Evolutionary conservation across 768 basidiomycete genomes (phyloP), one percentile per base, ranked within the genome.

Genomic region (Russula sp.): DNA sequence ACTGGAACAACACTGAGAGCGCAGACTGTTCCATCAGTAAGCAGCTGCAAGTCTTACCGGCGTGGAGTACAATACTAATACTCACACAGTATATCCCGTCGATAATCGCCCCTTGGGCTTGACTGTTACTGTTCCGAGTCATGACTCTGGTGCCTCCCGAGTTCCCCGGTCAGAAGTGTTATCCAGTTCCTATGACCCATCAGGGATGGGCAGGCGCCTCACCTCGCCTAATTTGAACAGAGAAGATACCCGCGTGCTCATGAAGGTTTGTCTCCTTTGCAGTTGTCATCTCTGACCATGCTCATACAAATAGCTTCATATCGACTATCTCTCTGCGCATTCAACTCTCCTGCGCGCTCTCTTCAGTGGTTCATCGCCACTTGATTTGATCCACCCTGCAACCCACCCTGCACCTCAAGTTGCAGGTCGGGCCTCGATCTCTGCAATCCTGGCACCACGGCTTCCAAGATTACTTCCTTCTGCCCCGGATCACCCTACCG

Each of bases 301-400:
- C 11, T 29, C 25, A 53, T 35, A 45, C 51, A 29, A 29, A 29
- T 67, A 92, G 90, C 75, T 93, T 32, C 93, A 96, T 68, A 78
- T 82, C 65, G 88, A 90, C 70, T 91, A 87, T 69, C 81, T 96
- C 47, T 83, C 84, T n/a, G 84, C 88, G 18, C 90, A 93, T 72
- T 93, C 91, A 0, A 78, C 79, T 46, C 83, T 92, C 56, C 76
- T 94, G 49, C 78, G 85, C 41, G 81, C 79, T 8, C 78, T 94
- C 45, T 82, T 94, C 70, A 83, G 82, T 66, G 88, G 87, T 32
- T 77, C 83, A 43, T 81, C 82, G 25, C 77, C 85, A 16, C 72
- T 83, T 62, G 82, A 88, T 64, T 77, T 88, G 59, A 78, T 84
- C 65, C 73, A 68, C 67, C 73, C 74, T 69, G 65, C 75, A 47